These are phyloP conservation scores for Phascolomyces articulosus DNA, from an alignment of 371 early-diverging fungal species.

Conservation along the genomic window DNA sequence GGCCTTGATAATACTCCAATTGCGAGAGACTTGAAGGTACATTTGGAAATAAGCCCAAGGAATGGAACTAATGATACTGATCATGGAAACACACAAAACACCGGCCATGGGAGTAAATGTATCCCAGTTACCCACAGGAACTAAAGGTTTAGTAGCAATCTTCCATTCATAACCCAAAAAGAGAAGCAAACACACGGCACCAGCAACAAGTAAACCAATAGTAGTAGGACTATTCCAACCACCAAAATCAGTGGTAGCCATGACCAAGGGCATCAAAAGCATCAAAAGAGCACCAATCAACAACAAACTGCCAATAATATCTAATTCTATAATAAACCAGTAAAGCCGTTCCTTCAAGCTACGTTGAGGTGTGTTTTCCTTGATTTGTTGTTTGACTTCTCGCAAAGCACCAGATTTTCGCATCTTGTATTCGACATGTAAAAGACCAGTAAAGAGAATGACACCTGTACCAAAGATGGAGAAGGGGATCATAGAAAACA, in stretches of 20 bases:
- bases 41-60: constrained; percentile 41
- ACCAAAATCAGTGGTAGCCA: constrained; percentile 37
- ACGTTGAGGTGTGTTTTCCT: constrained; percentile 9
- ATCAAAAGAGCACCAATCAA: constrained; percentile 38
- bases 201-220: constrained; percentile 33
- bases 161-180: constrained; percentile 43
- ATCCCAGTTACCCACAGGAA: constrained; percentile 45
- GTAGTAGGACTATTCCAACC: constrained; percentile 38
- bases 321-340: constrained; percentile 42
- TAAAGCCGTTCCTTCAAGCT: constrained; percentile 1
- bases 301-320: constrained; percentile 44
- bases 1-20: constrained; percentile 21
- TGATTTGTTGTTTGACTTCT: background rate
- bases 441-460: constrained; percentile 36
- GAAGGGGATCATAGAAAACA: constrained; percentile 22
- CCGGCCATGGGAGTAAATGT: constrained; percentile 42
- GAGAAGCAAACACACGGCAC: constrained; percentile 24
- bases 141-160: constrained; percentile 33
- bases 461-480: constrained; percentile 30
- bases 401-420: constrained; percentile 13
- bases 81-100: constrained; percentile 34
- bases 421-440: constrained; percentile 24
- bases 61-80: constrained; percentile 40
- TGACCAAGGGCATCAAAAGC: constrained; percentile 43
- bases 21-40: constrained; percentile 46